A percentile compares a stretch with the other conserved stretches of the same genome.
Conservation (phyloP, 2,329 filamentous ascomycete genomes). For the Alternaria viburni region DNA sequence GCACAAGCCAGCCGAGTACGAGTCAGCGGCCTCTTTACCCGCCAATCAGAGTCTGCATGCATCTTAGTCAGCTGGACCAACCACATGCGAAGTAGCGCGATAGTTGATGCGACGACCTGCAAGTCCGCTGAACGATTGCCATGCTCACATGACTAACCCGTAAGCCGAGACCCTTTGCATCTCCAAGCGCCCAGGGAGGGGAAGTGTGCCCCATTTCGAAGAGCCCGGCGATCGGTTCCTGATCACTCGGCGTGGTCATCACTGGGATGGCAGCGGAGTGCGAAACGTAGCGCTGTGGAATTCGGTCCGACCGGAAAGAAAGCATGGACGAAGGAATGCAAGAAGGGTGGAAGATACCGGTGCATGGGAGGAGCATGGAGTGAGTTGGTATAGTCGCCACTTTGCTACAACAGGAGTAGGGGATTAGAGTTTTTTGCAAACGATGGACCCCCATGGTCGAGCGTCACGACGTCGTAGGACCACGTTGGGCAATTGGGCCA, state of each 20-base stretch:
- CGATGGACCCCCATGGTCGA: background rate
- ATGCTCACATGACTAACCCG: background rate
- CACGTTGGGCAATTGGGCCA: constrained; percentile 1
- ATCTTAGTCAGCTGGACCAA: background rate
- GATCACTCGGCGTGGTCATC: constrained; percentile 1
- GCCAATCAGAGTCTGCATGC: background rate
- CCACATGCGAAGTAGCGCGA: background rate
- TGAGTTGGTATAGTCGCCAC: constrained; percentile 12
- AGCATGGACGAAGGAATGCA: constrained; percentile 5
- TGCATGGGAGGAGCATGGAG: constrained; percentile 6
- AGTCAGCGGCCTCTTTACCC: background rate
- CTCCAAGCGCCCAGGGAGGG: background rate
- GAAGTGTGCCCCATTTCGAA: constrained; percentile 1
- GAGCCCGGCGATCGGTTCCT: constrained; percentile 8
- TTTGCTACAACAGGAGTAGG: constrained; percentile 2
- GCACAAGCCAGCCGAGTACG: background rate
- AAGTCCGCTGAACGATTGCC: background rate
- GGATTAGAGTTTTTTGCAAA: constrained; percentile 3
- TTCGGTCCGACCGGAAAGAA: constrained; percentile 9
- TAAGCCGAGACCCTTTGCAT: background rate
- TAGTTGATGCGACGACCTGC: background rate
- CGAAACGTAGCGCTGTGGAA: constrained; percentile 15
- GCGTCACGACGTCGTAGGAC: constrained; percentile 2
- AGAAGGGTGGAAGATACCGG: constrained; percentile 4
- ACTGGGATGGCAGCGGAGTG: constrained; percentile 4